Base-by-base conservation (phyloP, 2,329 filamentous ascomycete species). In the Cytospora paraplurivora region DNA sequence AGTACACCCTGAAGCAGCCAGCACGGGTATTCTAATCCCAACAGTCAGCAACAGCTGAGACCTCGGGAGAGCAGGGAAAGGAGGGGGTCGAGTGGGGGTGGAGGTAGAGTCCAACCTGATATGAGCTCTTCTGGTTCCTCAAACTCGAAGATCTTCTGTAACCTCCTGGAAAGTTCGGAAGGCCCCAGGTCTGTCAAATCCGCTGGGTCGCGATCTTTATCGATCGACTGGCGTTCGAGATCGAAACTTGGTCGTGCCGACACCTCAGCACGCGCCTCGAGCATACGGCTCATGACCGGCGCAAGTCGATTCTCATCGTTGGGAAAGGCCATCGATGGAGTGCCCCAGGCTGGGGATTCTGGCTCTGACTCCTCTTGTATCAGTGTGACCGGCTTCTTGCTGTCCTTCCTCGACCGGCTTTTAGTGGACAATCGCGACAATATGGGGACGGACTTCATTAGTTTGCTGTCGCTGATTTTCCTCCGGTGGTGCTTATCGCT, bases 1-100 rank as follows among this genome's bases (percentile, higher is more conserved):
- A 98, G 80, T 52, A 97, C 92, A 72, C 90, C 97, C 74, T 97
- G 93, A 38, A 98, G 79, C 47, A 98, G 79, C 88, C 92, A 97
- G 77, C 94, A 98, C 10, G 93, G 91, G 73, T 96, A 97, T 79
- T 98, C 94, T 86, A 74, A 41, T 55, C 4, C 7, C 11, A 1
- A 34, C n/a, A 17, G 63, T 72, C 65, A 68, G 67, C 58, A 56
- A 47, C 58, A 56, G 57, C 3, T 32, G 2, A 6, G 21, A 34
- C 7, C 1, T 67, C 10, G 62, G 56, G 7, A 21, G n/a, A 17
- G 1, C 12, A 10, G 6, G n/a, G 38, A 6, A 15, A 41, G 21
- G n/a, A 21, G 35, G 35, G 12, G 7, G 12, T n/a, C 11, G 44
- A 2, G n/a, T 27, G n/a, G 8, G 7, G n/a, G n/a, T 7, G 44